A percentile compares a stretch with the other conserved stretches of the same genome.
Conservation (phyloP, 129 eudicot genomes). For the Saposhnikovia divaricata region DNA sequence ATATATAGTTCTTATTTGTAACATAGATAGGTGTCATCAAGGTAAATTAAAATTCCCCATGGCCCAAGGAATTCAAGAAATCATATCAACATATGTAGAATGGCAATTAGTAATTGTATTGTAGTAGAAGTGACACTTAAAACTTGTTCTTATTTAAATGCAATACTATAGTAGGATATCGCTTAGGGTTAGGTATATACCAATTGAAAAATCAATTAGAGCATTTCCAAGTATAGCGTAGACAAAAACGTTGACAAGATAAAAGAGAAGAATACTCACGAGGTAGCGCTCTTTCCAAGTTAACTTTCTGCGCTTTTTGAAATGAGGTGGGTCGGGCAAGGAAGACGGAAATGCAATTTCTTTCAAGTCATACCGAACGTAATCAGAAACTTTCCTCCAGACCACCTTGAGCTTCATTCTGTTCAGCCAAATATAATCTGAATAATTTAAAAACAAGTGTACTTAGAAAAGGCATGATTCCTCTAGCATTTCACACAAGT, state of each 20-base stretch:
- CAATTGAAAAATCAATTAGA: neutral
- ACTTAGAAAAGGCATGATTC: neutral
- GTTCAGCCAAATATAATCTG: neutral
- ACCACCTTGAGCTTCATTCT: slow-evolving; percentile 52
- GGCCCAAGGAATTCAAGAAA: neutral
- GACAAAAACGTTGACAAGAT: neutral
- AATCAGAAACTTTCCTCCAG: slow-evolving; percentile 50
- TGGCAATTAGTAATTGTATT: neutral
- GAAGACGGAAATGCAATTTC: slow-evolving; percentile 89
- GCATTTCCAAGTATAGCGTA: neutral
- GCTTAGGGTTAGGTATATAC: neutral
- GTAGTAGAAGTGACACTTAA: neutral
- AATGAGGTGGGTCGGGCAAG: slow-evolving; percentile 74
- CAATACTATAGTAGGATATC: neutral
- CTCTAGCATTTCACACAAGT: too few species aligned
- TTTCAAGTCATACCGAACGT: slow-evolving; percentile 68
- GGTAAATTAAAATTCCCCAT: neutral
- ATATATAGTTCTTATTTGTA: neutral
- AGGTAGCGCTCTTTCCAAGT: slow-evolving; percentile 56
- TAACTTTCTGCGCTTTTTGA: slow-evolving; percentile 43
- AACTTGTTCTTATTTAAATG: neutral
- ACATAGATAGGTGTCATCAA: neutral
- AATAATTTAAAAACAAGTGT: neutral
- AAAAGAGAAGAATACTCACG: slow-evolving; percentile 26
- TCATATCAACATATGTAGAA: neutral